Evolutionary conservation across 345 rosid species (phyloP).

Genomic region (thale cress (Arabidopsis thaliana)): TAIR10.1 NC_003071.7:7547501-7548000

Average conservation of each 20-base stretch:
- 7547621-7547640: background rate
- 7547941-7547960: constrained; percentile 42
- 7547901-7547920: constrained; percentile 48
- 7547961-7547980: constrained; percentile 58
- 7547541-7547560: constrained; percentile 68
- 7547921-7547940: constrained; percentile 42
- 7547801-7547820: constrained; percentile 64
- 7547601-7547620: background rate
- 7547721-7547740: constrained; percentile 70
- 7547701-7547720: constrained; percentile 79
- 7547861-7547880: constrained; percentile 75
- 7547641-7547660: background rate
- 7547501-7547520: constrained; percentile 41
- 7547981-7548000: constrained; percentile 73
- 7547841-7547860: constrained; percentile 65
- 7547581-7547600: background rate
- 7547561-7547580: constrained; percentile 43
- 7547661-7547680: background rate
- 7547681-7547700: constrained; percentile 34
- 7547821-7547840: constrained; percentile 80
- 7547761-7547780: constrained; percentile 70
- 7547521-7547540: constrained; percentile 39
- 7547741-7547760: constrained; percentile 73
- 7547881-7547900: constrained; percentile 88
- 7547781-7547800: constrained; percentile 42